Evolutionary conservation across 2,329 filamentous ascomycete species (phyloP), one percentile per base, ranked within the genome.

Genomic region (Periconia macrospinosa): DNA sequence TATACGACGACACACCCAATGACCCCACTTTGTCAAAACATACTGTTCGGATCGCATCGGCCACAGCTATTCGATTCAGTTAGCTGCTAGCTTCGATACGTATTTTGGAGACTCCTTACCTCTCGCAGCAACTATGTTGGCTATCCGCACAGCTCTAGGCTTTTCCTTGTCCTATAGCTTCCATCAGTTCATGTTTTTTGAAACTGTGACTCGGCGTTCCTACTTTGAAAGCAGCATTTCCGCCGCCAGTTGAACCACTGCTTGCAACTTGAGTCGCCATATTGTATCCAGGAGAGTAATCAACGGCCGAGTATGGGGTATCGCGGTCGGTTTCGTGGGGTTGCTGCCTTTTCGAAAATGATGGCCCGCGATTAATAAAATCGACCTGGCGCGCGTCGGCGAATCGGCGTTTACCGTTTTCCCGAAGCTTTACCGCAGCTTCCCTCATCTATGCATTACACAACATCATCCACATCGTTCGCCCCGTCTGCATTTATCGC

Each of bases 111-210:
- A 37, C 17, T 47, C 17, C 60, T 66, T 83, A 93, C 91, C 91
- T 91, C 93, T 86, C 68, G 94, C 94, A 67, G 94, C 94, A 71
- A 96, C 89, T 77, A 99, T 97, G 79, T 99, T 99, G 71, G 91
- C 90, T 61, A 90, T 92, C 67, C 94, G 89, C 62, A 99, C 94
- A 63, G 94, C 94, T 82, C 94, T 88, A 65, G 94, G 94, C 91
- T 99, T 99, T 82, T 97, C 94, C 86, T 97, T 99, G 75, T 87
- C 85, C 83, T 86, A 67, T 52, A 64, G 59, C 60, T 49, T 54
- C 59, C 59, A 70, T 83, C 67, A 82, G 74, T 70, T 54, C 45
- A 58, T 66, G 64, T 65, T 67, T 69, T 37, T 61, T 54, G 53
- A 40, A 65, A 59, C 56, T 61, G 41, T 49, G 11, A 17, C 30